Evolutionary conservation across 2,329 filamentous ascomycete species (phyloP).

Genomic region (Paracorniculantispora psalliotae): DNA sequence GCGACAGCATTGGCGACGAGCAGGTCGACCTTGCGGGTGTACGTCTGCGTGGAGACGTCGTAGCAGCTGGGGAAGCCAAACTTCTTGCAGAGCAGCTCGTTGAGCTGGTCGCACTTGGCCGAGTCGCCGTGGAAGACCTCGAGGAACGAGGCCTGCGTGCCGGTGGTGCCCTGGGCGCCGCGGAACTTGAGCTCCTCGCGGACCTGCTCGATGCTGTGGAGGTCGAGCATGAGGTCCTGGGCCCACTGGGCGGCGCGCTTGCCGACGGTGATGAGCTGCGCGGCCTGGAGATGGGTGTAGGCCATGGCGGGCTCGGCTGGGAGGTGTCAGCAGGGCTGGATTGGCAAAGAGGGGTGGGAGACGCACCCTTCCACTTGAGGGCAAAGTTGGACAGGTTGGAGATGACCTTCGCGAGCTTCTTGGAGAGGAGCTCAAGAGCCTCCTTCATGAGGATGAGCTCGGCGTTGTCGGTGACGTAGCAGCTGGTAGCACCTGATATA

Average conservation of each 20-base stretch:
- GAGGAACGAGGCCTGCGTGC: slow-evolving; percentile 71
- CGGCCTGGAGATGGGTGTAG: slow-evolving; percentile 70
- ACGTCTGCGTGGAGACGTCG: slow-evolving; percentile 60
- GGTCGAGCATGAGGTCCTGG: slow-evolving; percentile 60
- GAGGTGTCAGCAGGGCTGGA: background rate
- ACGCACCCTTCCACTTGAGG: slow-evolving; percentile 58
- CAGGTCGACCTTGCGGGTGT: slow-evolving; percentile 75
- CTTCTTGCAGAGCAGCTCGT: slow-evolving; percentile 51
- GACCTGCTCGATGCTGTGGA: slow-evolving; percentile 66
- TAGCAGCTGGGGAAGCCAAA: slow-evolving; percentile 48
- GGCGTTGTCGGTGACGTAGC: slow-evolving; percentile 67
- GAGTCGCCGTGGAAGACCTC: slow-evolving; percentile 42
- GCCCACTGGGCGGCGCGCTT: slow-evolving; percentile 69
- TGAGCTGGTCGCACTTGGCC: slow-evolving; percentile 48
- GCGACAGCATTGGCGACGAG: slow-evolving; percentile 75
- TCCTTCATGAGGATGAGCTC: slow-evolving; percentile 64
- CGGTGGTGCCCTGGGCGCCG: slow-evolving; percentile 63
- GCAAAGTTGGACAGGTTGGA: slow-evolving; percentile 50
- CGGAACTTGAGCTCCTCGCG: slow-evolving; percentile 68
- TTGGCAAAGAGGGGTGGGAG: background rate
- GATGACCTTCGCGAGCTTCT: slow-evolving; percentile 55
- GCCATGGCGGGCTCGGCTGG: slow-evolving; percentile 59
- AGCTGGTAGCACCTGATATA: slow-evolving; percentile 31
- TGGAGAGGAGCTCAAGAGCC: slow-evolving; percentile 72
- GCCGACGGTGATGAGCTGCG: slow-evolving; percentile 60